phyloP scores from a whole-genome alignment of 1,139 yeast species.

The Meyerozyma elateridarum region DNA sequence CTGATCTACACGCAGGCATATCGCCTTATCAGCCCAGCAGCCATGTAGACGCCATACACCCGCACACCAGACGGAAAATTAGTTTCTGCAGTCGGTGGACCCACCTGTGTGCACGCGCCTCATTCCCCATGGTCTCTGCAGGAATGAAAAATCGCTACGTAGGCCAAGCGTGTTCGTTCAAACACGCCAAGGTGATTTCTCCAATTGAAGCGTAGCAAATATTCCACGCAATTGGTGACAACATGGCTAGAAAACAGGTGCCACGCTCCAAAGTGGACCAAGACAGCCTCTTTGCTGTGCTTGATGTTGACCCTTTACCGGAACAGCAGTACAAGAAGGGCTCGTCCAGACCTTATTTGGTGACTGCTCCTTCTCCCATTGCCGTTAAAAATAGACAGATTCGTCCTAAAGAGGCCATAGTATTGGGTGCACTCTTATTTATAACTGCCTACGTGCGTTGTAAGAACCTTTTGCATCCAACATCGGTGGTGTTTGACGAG shows the following conservation, averaged over 20 bases:
- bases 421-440: constrained; percentile 46
- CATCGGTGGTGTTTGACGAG: constrained; percentile 35
- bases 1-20: too few relatives aligned
- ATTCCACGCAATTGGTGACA: too few relatives aligned
- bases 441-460: constrained; percentile 47
- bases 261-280: constrained; percentile 11
- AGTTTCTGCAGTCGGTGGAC: too few relatives aligned
- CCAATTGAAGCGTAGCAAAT: too few relatives aligned
- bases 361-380: constrained; percentile 22
- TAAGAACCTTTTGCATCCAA: constrained; percentile 23
- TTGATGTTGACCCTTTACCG: constrained; percentile 24
- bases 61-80: too few relatives aligned
- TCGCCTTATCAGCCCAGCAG: too few relatives aligned
- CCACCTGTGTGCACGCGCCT: constrained; percentile 2
- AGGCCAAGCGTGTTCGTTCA: too few relatives aligned
- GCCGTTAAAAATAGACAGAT: constrained; percentile 20
- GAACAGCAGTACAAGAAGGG: constrained; percentile 26
- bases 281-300: constrained; percentile 12
- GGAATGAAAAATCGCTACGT: constrained; percentile 4
- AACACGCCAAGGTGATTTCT: too few relatives aligned
- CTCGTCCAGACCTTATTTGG: constrained; percentile 22
- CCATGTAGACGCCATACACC: too few relatives aligned
- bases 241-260: constrained; percentile 8
- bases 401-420: constrained; percentile 23
- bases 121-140: constrained; percentile 1